Base-by-base conservation (phyloP, 108 stramenopile genomes). In the Chaetoceros muelleri region DNA sequence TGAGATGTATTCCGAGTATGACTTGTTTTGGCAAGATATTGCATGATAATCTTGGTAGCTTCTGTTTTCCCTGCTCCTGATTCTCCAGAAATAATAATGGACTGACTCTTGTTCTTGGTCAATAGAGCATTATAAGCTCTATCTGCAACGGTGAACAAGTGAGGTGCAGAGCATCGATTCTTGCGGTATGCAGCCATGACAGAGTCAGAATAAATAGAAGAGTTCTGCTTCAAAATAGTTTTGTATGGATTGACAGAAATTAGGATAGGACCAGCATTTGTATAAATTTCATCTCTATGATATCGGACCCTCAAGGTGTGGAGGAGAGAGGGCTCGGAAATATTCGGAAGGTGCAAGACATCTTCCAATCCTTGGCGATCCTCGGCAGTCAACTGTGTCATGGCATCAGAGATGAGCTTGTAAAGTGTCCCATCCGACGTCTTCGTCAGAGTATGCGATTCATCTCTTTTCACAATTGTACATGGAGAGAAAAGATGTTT, bases 221-320 rank as follows among this genome's bases (percentile, higher is more conserved):
- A 75, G 28, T 72, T 63, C 17, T 52, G 24, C 19, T 58, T 26
- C 1, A 28, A 59, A 58, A 94, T 65, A 44, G 67, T 50, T 62
- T 88, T 90, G 79, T 95, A 99, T 0, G 98, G 98, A 70, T 99
- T 99, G 48, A 97, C 73, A 8, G 86, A 84, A 53, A 99, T 87
- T 8, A 99, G 75, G 30, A 99, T 95, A 18, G 93, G 90, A 24
- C 98, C 96, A 3, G 96, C 93, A 40, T 64, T 65, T 5, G 98
- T 97, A 72, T 99, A 99, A 61, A 99, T 96, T 53, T 87, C 80
- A 60, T 95, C 83, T 17, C 84, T 59, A 30, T 69, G 60, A 73
- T 93, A 96, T 24, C 96, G 77, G 34, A 82, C 25, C n/a, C 90
- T 63, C 22, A 96, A 70, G n/a, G 90, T 69, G 64, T 93, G 85